These are phyloP conservation scores for Tylopilus sp. DNA, from an alignment of 768 basidiomycete genomes.

Conservation along the genomic window DNA sequence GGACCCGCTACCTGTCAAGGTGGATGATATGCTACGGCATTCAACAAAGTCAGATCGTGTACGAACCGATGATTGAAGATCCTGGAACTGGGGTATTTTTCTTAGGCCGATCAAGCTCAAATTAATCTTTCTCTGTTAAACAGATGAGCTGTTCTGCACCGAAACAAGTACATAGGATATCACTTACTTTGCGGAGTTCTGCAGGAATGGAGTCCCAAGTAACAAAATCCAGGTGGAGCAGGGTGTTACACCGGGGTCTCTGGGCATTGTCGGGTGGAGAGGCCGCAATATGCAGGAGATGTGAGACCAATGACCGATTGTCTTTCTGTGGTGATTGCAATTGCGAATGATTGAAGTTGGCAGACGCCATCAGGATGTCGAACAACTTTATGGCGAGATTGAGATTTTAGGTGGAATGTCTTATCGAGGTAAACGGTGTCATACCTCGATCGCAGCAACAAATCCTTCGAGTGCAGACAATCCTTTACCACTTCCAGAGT, in stretches of 20 bases:
- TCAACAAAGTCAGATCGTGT: not conserved
- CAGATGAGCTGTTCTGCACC: not conserved
- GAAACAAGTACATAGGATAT: not conserved
- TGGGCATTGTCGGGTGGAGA: conserved; percentile 51
- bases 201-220: conserved; percentile 59
- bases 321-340: conserved; percentile 28
- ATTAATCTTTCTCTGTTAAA: conserved; percentile 53
- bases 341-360: conserved; percentile 13
- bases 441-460: conserved; percentile 67
- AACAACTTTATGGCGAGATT: conserved; percentile 38
- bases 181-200: conserved; percentile 58
- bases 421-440: conserved; percentile 1
- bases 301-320: conserved; percentile 30
- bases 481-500: conserved; percentile 45
- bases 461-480: conserved; percentile 71
- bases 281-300: conserved; percentile 62
- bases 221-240: conserved; percentile 43
- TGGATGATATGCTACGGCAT: not conserved
- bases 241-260: conserved; percentile 53
- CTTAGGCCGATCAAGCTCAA: conserved; percentile 49
- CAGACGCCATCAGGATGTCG: conserved; percentile 31
- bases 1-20: conserved; percentile 34
- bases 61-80: conserved; percentile 50
- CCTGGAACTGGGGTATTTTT: conserved; percentile 45
- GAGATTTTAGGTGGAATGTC: not conserved